A percentile compares a stretch with the other conserved stretches of the same genome.
These are phyloP conservation scores for Beta corolliflora DNA, from an alignment of 179 eudicot species.

Conservation along the genomic window DNA sequence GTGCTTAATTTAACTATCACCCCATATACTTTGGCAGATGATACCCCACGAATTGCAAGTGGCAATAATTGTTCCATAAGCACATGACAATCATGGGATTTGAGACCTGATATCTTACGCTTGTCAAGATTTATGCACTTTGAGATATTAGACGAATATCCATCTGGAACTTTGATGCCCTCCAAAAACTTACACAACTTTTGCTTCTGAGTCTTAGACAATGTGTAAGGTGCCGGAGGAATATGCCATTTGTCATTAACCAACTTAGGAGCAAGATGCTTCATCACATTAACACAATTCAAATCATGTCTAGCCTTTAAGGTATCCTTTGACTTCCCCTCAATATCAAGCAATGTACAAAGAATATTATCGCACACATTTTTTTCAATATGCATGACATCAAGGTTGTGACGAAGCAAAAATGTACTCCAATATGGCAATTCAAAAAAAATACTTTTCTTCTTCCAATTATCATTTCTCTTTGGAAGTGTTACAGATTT, in stretches of 20 bases:
- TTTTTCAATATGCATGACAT: slow-evolving; percentile 5
- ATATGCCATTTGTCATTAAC: neutral
- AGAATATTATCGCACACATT: slow-evolving; percentile 27
- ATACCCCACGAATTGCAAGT: slow-evolving; percentile 16
- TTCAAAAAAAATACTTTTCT: slow-evolving; percentile 18
- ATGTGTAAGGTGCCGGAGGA: slow-evolving; percentile 8
- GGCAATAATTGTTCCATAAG: slow-evolving; percentile 29
- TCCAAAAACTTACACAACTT: slow-evolving; percentile 17
- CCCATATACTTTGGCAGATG: neutral
- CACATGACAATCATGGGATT: slow-evolving; percentile 30
- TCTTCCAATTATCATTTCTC: slow-evolving; percentile 9
- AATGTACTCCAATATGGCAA: neutral
- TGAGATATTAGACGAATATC: slow-evolving; percentile 22
- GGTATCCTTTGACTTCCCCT: slow-evolving; percentile 19
- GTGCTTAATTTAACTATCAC: neutral
- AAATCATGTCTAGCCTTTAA: slow-evolving; percentile 22
- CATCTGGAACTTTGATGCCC: slow-evolving; percentile 20
- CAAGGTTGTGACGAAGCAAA: too few species aligned
- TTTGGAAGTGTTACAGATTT: neutral
- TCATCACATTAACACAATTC: slow-evolving; percentile 4
- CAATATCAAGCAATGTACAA: slow-evolving; percentile 20
- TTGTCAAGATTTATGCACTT: slow-evolving; percentile 12
- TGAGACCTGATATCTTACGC: slow-evolving; percentile 8
- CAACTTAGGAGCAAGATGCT: slow-evolving; percentile 1
- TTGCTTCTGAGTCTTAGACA: slow-evolving; percentile 8